Evolutionary conservation across 176 grass and related monocot species (phyloP).

Genomic region (Miscanthus lutarioriparius): DNA sequence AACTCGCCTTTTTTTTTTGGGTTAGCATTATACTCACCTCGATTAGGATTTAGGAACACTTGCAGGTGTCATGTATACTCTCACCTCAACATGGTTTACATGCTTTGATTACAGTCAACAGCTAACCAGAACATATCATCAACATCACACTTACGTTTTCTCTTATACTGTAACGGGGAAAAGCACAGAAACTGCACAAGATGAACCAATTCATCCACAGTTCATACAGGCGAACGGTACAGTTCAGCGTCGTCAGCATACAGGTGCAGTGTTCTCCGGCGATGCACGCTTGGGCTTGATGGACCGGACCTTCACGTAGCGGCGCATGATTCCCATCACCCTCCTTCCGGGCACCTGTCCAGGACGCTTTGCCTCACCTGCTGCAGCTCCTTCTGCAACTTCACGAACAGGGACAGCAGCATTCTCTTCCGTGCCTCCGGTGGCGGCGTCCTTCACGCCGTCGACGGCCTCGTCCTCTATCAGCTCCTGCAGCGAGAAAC

Average conservation of each 20-base stretch:
- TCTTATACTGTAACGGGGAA: not conserved
- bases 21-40: no score
- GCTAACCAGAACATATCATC: not conserved
- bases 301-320: conserved; percentile 23
- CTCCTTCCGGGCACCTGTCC: not conserved
- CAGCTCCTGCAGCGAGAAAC: conserved; percentile 40
- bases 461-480: conserved; percentile 26
- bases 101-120: not conserved
- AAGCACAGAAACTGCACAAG: not conserved
- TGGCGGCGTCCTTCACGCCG: not conserved
- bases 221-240: no score
- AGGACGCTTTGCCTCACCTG: not conserved
- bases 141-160: not conserved
- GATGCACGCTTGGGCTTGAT: conserved; percentile 18
- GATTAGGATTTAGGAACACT: no score
- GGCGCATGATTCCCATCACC: conserved; percentile 27
- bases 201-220: not conserved
- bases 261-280: not conserved
- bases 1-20: no score
- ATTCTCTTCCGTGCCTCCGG: not conserved
- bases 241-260: not conserved
- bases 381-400: not conserved
- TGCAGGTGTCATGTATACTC: no score
- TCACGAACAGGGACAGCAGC: not conserved
- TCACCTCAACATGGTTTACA: no score